Conservation (phyloP, 2,329 filamentous ascomycete genomes). For the Curvularia lunata region DNA sequence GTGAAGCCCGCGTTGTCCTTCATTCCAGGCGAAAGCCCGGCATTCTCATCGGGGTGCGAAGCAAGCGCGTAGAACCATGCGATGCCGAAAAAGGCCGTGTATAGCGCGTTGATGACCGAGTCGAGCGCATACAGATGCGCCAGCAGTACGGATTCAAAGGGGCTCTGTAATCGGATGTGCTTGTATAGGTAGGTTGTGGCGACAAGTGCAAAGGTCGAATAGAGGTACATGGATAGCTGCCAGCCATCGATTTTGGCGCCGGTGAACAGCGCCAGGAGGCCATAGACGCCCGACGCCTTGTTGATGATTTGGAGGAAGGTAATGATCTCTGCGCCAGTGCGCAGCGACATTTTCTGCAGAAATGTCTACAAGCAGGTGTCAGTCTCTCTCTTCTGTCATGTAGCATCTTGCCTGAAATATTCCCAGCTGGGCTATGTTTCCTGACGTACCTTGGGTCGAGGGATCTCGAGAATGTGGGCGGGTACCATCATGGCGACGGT, state of each 20-base stretch:
- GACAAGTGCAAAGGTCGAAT: slow-evolving; percentile 75
- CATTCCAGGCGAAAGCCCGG: slow-evolving; percentile 60
- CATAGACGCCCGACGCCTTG: slow-evolving; percentile 90
- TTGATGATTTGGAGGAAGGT: slow-evolving; percentile 85
- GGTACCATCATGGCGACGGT: slow-evolving; percentile 39
- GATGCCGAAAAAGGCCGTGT: slow-evolving; percentile 81
- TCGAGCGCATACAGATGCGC: slow-evolving; percentile 88
- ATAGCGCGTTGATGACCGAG: slow-evolving; percentile 78
- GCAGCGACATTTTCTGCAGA: slow-evolving; percentile 83
- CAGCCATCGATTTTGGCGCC: slow-evolving; percentile 82
- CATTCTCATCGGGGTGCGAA: slow-evolving; percentile 56
- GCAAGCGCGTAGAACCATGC: slow-evolving; percentile 84
- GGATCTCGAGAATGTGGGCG: slow-evolving; percentile 46
- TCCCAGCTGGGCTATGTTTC: slow-evolving; percentile 10
- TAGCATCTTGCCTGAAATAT: neutral
- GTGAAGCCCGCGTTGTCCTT: slow-evolving; percentile 70
- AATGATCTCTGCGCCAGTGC: slow-evolving; percentile 85
- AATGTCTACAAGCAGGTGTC: slow-evolving; percentile 67
- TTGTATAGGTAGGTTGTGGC: slow-evolving; percentile 74
- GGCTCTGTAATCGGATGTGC: slow-evolving; percentile 78
- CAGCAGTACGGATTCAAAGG: slow-evolving; percentile 79
- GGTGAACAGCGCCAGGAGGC: slow-evolving; percentile 84
- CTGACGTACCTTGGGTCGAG: slow-evolving; percentile 46
- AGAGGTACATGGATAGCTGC: slow-evolving; percentile 90
- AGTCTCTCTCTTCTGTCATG: slow-evolving; percentile 15